Base-by-base conservation (phyloP, 2,329 filamentous ascomycete species). In the Graphilbum sp. region DNA sequence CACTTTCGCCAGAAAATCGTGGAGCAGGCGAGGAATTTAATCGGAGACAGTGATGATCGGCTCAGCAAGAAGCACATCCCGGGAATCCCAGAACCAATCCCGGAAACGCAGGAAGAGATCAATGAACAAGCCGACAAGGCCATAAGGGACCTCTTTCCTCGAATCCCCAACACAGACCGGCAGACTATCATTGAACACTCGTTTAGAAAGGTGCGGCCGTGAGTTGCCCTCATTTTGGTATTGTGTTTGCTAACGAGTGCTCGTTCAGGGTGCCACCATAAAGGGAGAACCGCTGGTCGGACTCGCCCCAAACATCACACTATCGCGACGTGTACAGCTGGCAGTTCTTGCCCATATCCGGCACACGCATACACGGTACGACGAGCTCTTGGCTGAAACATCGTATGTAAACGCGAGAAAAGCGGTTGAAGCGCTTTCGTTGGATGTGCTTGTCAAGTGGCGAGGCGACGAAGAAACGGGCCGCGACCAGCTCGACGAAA, bases 391-490 rank as follows among this genome's bases (percentile, higher is more conserved):
- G 15, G 66, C 54, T 47, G 69, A 77, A 48, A 71, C 69, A 5
- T 60, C 56, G 16, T 78, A 71, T 62, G 57, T 61, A 36, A 72
- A 71, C 49, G 72, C 74, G 37, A 63, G 75, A 44, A 75, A 67
- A 55, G 64, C 65, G 31, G 72, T 78, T 33, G 71, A 78, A 47
- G 55, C 63, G 24, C 57, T 73, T 13, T 79, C 75, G 45, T 59
- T 79, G 34, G 74, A 78, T 46, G 61, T 73, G 38, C 67, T 79
- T 53, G 68, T 78, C 61, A 78, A 78, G 67, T 79, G 75, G 75
- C 73, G 75, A 58, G 75, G 75, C 39, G 75, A 79, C 47, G 75
- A 79, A 52, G 75, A 79, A 52, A 78, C 68, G 16, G 75, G 75
- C 20, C 69, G 74, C 35, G 74, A 79, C 47, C 71, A 78, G 51